These are phyloP conservation scores for Linnemannia schmuckeri DNA, from an alignment of 192 early-diverging fungal genomes.

Conservation along the genomic window DNA sequence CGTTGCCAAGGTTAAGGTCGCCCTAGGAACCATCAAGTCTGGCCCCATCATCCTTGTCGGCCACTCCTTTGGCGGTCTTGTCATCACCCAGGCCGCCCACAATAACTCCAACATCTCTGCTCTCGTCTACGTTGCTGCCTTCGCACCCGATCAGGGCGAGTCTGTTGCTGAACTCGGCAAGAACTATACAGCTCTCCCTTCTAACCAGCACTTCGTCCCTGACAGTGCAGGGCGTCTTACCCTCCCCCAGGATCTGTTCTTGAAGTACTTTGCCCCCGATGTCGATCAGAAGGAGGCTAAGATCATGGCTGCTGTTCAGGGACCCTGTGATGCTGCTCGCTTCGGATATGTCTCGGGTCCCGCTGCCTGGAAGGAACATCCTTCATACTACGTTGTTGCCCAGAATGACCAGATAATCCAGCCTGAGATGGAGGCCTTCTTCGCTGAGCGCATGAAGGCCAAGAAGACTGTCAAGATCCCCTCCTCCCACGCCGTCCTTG, in stretches of 20 bases:
- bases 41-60: slow-evolving; percentile 20
- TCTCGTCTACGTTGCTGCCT: slow-evolving; percentile 15
- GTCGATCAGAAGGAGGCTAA: slow-evolving; percentile 3
- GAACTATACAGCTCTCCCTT: not conserved
- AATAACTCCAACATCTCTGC: not conserved
- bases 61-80: slow-evolving; percentile 17
- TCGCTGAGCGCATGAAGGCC: slow-evolving; percentile 1
- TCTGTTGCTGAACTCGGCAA: not conserved
- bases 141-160: slow-evolving; percentile 4
- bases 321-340: slow-evolving; percentile 5
- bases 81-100: not conserved
- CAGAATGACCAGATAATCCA: slow-evolving; percentile 14
- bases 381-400: not conserved
- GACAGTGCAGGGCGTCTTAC: not conserved
- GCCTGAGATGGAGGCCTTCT: slow-evolving; percentile 1
- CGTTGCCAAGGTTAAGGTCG: slow-evolving; percentile 6
- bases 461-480: slow-evolving; percentile 1
- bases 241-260: slow-evolving; percentile 5
- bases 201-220: not conserved
- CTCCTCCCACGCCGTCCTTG: not conserved
- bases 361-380: slow-evolving; percentile 16
- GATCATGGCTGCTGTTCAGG: slow-evolving; percentile 9
- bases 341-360: slow-evolving; percentile 1
- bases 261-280: slow-evolving; percentile 23
- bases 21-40: not conserved